Percentiles rank a stretch among this genome's conserved stretches.
Evolutionary conservation across 208 protist genomes (phyloP).

Genomic region (Trypanosoma melophagium): DNA sequence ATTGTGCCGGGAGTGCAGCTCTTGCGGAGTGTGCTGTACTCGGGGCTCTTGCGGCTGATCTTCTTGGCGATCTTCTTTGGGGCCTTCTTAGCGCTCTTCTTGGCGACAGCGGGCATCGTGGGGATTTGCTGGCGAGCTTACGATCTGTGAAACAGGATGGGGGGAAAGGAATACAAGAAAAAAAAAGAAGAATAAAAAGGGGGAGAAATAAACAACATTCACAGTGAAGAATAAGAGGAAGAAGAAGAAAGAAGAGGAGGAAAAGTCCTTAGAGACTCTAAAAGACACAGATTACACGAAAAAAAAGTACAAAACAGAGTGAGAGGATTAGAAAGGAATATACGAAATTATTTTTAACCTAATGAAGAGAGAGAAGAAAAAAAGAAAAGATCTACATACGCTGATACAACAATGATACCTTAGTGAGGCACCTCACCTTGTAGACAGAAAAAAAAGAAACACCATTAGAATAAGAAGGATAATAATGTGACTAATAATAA

Average conservation of each 20-base stretch:
- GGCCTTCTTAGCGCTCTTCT: conserved; percentile 15
- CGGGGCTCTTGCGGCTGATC: conserved; percentile 30
- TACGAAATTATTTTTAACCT: too few relatives aligned
- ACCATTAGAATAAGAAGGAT: too few relatives aligned
- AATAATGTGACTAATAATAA: too few relatives aligned
- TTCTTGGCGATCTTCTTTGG: conserved; percentile 35
- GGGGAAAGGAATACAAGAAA: too few relatives aligned
- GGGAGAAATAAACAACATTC: not conserved
- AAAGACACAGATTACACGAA: not conserved
- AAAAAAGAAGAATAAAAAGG: conserved; percentile 12
- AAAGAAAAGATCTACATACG: not conserved
- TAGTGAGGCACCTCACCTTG: not conserved
- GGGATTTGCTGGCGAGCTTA: conserved; percentile 7
- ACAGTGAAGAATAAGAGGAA: not conserved
- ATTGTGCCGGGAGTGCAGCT: conserved; percentile 90
- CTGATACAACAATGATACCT: not conserved
- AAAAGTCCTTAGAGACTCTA: not conserved
- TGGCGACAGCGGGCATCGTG: not conserved
- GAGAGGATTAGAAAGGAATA: not conserved
- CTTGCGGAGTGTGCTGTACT: conserved; percentile 33
- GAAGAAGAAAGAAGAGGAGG: not conserved
- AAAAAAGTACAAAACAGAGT: not conserved
- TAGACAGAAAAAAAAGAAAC: too few relatives aligned
- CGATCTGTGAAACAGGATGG: not conserved
- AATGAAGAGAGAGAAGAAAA: not conserved